Evolutionary conservation across 2,329 filamentous ascomycete genomes (phyloP).

Genomic region (Paecilomyces sp.): DNA sequence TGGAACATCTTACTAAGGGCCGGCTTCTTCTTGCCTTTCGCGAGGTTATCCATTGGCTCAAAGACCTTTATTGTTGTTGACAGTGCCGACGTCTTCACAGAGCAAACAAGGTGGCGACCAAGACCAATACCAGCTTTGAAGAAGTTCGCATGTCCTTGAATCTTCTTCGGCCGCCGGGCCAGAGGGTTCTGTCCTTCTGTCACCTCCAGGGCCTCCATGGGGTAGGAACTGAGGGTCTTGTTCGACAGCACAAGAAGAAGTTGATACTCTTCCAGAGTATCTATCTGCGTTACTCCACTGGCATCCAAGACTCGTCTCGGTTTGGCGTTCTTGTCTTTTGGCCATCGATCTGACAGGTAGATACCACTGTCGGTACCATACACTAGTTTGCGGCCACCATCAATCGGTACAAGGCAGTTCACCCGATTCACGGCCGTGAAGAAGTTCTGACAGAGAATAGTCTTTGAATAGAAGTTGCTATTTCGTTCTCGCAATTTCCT

Average conservation of each 20-base stretch:
- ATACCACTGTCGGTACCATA: slow-evolving; percentile 93
- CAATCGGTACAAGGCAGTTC: slow-evolving; percentile 89
- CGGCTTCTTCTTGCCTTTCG: slow-evolving; percentile 90
- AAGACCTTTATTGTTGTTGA: slow-evolving; percentile 99
- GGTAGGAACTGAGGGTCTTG: slow-evolving; percentile 86
- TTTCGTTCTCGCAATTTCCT: slow-evolving; percentile 68
- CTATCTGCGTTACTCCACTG: slow-evolving; percentile 84
- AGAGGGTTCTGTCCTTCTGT: slow-evolving; percentile 67
- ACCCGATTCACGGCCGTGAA: slow-evolving; percentile 84
- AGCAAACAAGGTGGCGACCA: slow-evolving; percentile 89
- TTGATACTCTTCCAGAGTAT: slow-evolving; percentile 91
- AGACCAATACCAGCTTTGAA: slow-evolving; percentile 97
- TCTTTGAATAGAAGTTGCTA: slow-evolving; percentile 64
- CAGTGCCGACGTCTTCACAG: slow-evolving; percentile 86
- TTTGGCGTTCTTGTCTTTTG: slow-evolving; percentile 65
- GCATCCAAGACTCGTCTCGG: slow-evolving; percentile 81
- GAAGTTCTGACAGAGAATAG: slow-evolving; percentile 72
- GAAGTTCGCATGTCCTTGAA: slow-evolving; percentile 94
- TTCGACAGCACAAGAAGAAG: slow-evolving; percentile 86
- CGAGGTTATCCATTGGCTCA: slow-evolving; percentile 91
- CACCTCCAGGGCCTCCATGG: slow-evolving; percentile 76
- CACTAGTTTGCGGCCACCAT: slow-evolving; percentile 89
- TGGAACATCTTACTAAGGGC: slow-evolving; percentile 95
- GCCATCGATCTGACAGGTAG: slow-evolving; percentile 83
- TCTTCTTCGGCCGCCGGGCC: slow-evolving; percentile 86